A percentile compares a stretch with the other conserved stretches of the same genome.
These are phyloP conservation scores for Hymenoscyphus fraxineus DNA, from an alignment of 2,329 filamentous ascomycete genomes.

Conservation along the genomic window DNA sequence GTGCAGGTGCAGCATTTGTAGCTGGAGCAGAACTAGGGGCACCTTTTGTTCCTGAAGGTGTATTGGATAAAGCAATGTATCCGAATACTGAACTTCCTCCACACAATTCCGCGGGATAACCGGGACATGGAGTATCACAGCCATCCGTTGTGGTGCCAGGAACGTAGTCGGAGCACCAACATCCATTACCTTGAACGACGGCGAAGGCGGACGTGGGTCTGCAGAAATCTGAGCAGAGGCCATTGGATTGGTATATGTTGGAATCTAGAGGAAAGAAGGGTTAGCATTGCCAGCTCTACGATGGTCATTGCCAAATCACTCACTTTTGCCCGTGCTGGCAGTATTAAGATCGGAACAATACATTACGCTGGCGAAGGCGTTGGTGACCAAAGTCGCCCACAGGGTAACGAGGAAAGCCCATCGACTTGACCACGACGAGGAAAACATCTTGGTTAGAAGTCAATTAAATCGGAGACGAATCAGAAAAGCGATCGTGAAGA, in stretches of 20 bases:
- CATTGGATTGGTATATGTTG: constrained; percentile 64
- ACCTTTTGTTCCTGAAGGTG: constrained; percentile 54
- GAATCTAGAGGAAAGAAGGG: constrained; percentile 40
- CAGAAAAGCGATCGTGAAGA: neutral
- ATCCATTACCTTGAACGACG: constrained; percentile 60
- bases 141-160: constrained; percentile 47
- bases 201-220: constrained; percentile 58
- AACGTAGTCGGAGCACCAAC: constrained; percentile 72
- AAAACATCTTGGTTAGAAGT: constrained; percentile 11
- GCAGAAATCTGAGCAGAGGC: constrained; percentile 63
- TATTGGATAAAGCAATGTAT: constrained; percentile 55
- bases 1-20: constrained; percentile 14
- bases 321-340: constrained; percentile 41
- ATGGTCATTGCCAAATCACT: constrained; percentile 24
- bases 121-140: constrained; percentile 62
- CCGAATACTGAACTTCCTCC: constrained; percentile 60
- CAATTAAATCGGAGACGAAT: neutral
- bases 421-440: constrained; percentile 21
- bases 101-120: constrained; percentile 64
- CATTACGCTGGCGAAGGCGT: constrained; percentile 18
- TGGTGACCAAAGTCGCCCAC: constrained; percentile 11
- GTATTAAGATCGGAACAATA: constrained; percentile 49
- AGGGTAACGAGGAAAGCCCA: constrained; percentile 24
- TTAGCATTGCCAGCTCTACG: constrained; percentile 8
- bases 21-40: constrained; percentile 15